These are phyloP conservation scores for Colletotrichum destructivum DNA, from an alignment of 2,329 filamentous ascomycete genomes.

Conservation along the genomic window DNA sequence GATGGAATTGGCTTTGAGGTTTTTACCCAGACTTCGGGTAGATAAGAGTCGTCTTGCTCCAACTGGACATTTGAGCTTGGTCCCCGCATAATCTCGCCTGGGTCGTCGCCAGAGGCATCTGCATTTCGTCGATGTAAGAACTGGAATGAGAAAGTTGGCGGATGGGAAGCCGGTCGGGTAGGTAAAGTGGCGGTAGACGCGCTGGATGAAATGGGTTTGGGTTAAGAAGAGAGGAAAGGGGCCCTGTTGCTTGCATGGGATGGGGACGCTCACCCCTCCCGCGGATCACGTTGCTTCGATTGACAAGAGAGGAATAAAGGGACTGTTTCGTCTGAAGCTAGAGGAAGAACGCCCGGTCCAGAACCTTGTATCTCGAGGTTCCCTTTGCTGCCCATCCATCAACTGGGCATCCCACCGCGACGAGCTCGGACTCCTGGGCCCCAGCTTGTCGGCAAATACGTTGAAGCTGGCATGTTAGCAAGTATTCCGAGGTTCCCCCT, in stretches of 20 bases:
- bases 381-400: neutral
- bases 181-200: neutral
- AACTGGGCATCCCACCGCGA: neutral
- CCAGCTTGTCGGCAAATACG: neutral
- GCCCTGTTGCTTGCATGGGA: neutral
- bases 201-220: neutral
- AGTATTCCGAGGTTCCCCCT: neutral
- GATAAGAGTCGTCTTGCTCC: constrained; percentile 39
- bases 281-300: neutral
- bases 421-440: neutral
- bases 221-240: too few relatives aligned
- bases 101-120: neutral
- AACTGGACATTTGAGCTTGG: constrained; percentile 37
- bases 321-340: neutral
- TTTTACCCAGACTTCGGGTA: constrained; percentile 44
- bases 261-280: neutral
- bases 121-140: constrained; percentile 23
- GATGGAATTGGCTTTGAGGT: too few relatives aligned
- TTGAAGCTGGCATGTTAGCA: neutral
- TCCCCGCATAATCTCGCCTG: constrained; percentile 29
- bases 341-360: neutral
- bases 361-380: neutral
- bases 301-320: neutral
- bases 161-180: neutral
- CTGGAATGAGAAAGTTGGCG: neutral